Conservation (phyloP, 306 rosid genomes). For the Clitoria ternatea region DNA sequence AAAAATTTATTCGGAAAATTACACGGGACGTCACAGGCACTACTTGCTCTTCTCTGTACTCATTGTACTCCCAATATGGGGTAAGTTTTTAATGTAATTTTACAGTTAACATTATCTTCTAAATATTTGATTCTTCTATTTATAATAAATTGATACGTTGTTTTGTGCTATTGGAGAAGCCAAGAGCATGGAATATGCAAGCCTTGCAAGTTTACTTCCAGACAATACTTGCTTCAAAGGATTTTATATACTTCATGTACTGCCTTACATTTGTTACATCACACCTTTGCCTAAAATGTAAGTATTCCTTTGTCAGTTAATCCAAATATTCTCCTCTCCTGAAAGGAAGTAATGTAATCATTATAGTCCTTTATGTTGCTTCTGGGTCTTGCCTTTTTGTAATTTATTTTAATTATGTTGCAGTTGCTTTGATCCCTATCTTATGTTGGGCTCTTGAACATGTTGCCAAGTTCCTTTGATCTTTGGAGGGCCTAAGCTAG, state of each 20-base stretch:
- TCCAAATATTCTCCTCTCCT: constrained; percentile 10
- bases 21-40: no score
- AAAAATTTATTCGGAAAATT: no score
- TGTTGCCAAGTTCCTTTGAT: constrained; percentile 88
- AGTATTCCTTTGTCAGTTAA: constrained; percentile 25
- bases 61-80: constrained; percentile 76
- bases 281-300: constrained; percentile 80
- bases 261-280: constrained; percentile 76
- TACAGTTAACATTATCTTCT: background rate
- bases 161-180: constrained; percentile 57
- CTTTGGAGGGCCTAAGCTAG: background rate
- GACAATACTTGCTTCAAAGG: constrained; percentile 62
- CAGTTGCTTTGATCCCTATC: constrained; percentile 92
- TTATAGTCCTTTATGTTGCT: background rate
- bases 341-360: background rate
- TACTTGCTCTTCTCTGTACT: constrained; percentile 69
- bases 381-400: constrained; percentile 10
- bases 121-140: constrained; percentile 2
- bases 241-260: constrained; percentile 83
- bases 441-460: constrained; percentile 76
- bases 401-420: constrained; percentile 33
- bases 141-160: constrained; percentile 13
- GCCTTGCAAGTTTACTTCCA: constrained; percentile 88
- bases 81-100: constrained; percentile 39
- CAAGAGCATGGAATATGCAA: constrained; percentile 90